Base-by-base conservation (phyloP, 2,329 filamentous ascomycete species). In the Ophiostoma montium region DNA sequence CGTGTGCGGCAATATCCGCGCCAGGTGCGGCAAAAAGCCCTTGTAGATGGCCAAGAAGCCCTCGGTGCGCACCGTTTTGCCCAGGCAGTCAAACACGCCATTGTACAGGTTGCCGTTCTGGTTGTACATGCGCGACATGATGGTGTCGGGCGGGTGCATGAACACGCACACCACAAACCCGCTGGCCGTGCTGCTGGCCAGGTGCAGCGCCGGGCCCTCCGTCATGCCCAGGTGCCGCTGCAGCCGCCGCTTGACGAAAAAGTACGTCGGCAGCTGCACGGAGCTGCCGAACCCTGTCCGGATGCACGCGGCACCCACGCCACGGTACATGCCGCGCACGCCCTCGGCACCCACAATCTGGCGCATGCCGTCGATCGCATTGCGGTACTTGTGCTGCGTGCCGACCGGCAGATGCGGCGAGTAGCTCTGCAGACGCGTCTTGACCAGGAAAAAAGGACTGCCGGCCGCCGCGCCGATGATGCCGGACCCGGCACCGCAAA, bases 41-140 rank as follows among this genome's bases (percentile, higher is more conserved):
- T 98, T 98, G 73, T 98, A 98, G 51, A 98, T 86, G 53, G 92
- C 92, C 43, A 96, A 68, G 47, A 95, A 59, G 19, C 92, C 92
- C 64, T 98, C 92, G 0, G 87, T 95, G 62, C 82, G 83, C 53
- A 98, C 74, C 0, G 92, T 98, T 69, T 95, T 89, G 63, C 76
- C 78, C 52, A 96, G 67, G 63, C 92, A 98, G 67, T 98, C 92
- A 55, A 94, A 85, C 5, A 94, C 86, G 51, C 89, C 85, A 57
- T 76, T 82, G 72, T 98, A 98, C n/a, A 98, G 75, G 63, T 95
- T 94, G 47, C 92, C 92, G 54, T 89, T 94, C 65, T 98, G 92
- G 70, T 98, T 98, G 73, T 98, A 98, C 72, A 98, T 82, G 54
- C 92, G 84, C 54, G 87, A 92, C 92, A 98, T 98, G 67, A 98